phyloP scores from a whole-genome alignment of 2,329 filamentous ascomycete species.

The Trichoderma guizhouense region DNA sequence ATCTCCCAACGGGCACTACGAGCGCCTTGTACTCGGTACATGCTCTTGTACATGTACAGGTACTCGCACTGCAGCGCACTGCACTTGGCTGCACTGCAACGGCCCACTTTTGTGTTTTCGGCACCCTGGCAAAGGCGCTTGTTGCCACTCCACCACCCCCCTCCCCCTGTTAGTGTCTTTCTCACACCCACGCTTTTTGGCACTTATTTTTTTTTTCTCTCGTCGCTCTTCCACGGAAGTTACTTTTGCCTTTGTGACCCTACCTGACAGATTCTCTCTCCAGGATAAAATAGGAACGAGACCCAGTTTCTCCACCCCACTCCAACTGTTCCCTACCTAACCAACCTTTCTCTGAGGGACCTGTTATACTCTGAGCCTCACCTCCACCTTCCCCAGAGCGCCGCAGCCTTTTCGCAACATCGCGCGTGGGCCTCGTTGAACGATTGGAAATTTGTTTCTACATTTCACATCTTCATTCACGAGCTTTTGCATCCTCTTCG shows the following conservation, averaged over 20 bases:
- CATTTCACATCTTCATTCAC: constrained; percentile 18
- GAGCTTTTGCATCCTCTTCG: not conserved
- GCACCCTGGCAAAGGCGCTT: constrained; percentile 6
- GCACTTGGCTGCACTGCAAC: not conserved
- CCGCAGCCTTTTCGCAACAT: constrained; percentile 26
- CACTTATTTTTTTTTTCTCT: constrained; percentile 13
- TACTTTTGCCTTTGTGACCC: constrained; percentile 16
- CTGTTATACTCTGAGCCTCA: constrained; percentile 39
- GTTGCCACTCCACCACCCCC: constrained; percentile 21
- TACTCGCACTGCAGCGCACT: not conserved
- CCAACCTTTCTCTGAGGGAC: constrained; percentile 28
- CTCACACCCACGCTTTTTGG: constrained; percentile 15
- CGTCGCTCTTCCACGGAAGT: not conserved
- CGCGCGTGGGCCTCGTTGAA: constrained; percentile 26
- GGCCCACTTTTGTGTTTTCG: constrained; percentile 23
- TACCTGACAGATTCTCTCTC: constrained; percentile 22
- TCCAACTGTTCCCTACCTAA: constrained; percentile 43
- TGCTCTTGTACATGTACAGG: constrained; percentile 11
- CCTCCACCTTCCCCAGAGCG: constrained; percentile 32
- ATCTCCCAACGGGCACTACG: constrained; percentile 14
- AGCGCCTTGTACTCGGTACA: constrained; percentile 11
- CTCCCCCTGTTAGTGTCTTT: constrained; percentile 7
- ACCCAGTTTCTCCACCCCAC: constrained; percentile 48
- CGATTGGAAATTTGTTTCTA: not conserved
- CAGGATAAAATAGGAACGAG: constrained; percentile 40